A percentile compares a stretch with the other conserved stretches of the same genome.
Evolutionary conservation across 768 basidiomycete species (phyloP).

Genomic region (Psilocybe cubensis): DNA sequence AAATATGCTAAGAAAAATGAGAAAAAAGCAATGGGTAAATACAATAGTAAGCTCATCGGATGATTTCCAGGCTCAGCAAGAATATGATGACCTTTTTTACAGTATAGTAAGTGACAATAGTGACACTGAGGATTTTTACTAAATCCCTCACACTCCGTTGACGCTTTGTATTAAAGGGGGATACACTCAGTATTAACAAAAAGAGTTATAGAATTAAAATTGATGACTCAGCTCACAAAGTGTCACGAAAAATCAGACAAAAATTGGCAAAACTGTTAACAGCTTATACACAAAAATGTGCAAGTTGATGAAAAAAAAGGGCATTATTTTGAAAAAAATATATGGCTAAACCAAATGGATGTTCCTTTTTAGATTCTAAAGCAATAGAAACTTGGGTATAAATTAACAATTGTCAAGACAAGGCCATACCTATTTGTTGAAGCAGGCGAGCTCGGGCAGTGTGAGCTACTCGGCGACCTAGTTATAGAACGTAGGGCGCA

Average conservation of each 20-base stretch:
- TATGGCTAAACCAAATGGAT: neutral
- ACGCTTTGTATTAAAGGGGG: neutral
- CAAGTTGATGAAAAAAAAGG: too few relatives aligned
- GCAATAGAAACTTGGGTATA: neutral
- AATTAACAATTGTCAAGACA: too few relatives aligned
- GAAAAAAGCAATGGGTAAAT: slow-evolving; percentile 21
- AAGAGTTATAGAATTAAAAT: neutral
- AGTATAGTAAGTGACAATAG: slow-evolving; percentile 19
- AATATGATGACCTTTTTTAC: slow-evolving; percentile 28
- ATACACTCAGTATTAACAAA: too few relatives aligned
- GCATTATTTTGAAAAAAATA: neutral
- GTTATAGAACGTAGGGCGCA: too few relatives aligned
- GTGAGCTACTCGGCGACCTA: too few relatives aligned
- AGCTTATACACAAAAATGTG: too few relatives aligned
- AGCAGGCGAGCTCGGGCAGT: too few relatives aligned
- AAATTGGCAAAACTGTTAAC: too few relatives aligned
- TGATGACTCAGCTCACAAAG: too few relatives aligned
- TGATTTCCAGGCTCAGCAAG: slow-evolving; percentile 21
- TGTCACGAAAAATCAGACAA: neutral
- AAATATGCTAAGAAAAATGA: slow-evolving; percentile 20
- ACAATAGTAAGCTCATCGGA: slow-evolving; percentile 5
- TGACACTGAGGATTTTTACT: neutral
- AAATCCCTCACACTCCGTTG: neutral
- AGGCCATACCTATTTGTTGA: too few relatives aligned
- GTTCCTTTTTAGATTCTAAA: neutral